Percentiles rank a stretch among this genome's conserved stretches.
phyloP scores from a whole-genome alignment of 805 yeast species.

The Candida nemodendra region DNA sequence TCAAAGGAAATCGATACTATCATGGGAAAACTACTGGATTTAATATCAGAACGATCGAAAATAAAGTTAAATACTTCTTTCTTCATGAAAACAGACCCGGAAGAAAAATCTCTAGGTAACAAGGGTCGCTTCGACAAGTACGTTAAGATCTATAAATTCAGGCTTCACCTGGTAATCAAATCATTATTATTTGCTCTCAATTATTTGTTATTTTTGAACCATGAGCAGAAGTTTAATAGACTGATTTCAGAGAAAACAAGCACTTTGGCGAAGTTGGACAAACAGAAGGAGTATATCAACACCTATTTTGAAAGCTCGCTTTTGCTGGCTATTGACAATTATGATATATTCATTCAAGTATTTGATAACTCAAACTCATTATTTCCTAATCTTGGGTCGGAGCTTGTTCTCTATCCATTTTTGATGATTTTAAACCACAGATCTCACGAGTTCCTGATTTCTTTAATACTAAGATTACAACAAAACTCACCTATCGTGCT shows the following conservation, averaged over 20 bases:
- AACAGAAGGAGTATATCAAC: conserved; percentile 32
- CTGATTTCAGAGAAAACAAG: conserved; percentile 30
- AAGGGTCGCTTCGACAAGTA: conserved; percentile 20
- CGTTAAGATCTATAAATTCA: conserved; percentile 31
- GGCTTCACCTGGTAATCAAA: conserved; percentile 37
- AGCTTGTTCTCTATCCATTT: conserved; percentile 47
- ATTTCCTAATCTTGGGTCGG: conserved; percentile 40
- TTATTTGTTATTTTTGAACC: conserved; percentile 42
- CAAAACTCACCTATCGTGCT: conserved; percentile 35
- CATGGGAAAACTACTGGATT: conserved; percentile 29
- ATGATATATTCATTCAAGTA: conserved; percentile 34
- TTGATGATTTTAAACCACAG: conserved; percentile 54
- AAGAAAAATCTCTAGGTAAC: conserved; percentile 11
- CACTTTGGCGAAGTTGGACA: conserved; percentile 30
- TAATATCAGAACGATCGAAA: conserved; percentile 31
- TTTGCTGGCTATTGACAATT: conserved; percentile 37
- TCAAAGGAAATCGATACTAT: conserved; percentile 31
- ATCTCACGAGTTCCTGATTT: conserved; percentile 57
- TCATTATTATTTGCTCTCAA: conserved; percentile 50
- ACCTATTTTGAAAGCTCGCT: conserved; percentile 36
- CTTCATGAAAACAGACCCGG: conserved; percentile 17
- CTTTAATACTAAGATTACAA: conserved; percentile 47
- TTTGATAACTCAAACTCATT: conserved; percentile 28
- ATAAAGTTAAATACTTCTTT: conserved; percentile 25
- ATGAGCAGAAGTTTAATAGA: conserved; percentile 36